A percentile compares a stretch with the other conserved stretches of the same genome.
phyloP scores from a whole-genome alignment of 768 basidiomycete species.

The Hericium erinaceus region DNA sequence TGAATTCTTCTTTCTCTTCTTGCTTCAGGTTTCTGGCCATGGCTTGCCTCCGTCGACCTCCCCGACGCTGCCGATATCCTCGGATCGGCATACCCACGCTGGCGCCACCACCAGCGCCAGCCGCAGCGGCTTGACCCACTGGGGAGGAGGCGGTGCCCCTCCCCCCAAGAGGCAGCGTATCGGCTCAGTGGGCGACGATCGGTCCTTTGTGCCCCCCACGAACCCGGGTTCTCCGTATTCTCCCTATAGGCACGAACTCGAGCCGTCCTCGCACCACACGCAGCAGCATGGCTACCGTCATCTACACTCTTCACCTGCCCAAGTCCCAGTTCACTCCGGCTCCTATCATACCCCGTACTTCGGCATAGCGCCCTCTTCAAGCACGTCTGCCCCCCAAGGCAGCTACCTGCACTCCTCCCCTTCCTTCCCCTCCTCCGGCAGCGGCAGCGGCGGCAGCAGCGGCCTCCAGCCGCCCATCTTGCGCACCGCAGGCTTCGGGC shows the following conservation, averaged over 20 bases:
- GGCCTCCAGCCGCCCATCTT: background rate
- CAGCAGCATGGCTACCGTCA: background rate
- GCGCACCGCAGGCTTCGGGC: background rate
- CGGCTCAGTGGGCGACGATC: background rate
- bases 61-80: conserved; percentile 19
- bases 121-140: conserved; percentile 8
- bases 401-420: background rate
- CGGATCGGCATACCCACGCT: conserved; percentile 17
- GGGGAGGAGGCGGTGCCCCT: background rate
- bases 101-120: conserved; percentile 9
- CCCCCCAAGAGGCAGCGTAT: conserved; percentile 7
- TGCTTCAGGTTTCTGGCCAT: background rate
- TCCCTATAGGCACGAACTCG: background rate
- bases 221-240: conserved; percentile 1
- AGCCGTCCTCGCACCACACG: background rate
- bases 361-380: background rate
- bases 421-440: background rate
- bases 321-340: background rate
- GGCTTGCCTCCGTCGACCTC: conserved; percentile 17
- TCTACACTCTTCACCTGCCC: background rate
- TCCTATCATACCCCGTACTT: background rate
- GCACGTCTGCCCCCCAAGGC: background rate
- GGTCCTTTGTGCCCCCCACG: background rate
- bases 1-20: no score
- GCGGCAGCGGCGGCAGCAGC: background rate